Evolutionary conservation across 176 grass and related monocot genomes (phyloP), one percentile per base, ranked within the genome.

Genomic region (Oryza coarctata): DNA sequence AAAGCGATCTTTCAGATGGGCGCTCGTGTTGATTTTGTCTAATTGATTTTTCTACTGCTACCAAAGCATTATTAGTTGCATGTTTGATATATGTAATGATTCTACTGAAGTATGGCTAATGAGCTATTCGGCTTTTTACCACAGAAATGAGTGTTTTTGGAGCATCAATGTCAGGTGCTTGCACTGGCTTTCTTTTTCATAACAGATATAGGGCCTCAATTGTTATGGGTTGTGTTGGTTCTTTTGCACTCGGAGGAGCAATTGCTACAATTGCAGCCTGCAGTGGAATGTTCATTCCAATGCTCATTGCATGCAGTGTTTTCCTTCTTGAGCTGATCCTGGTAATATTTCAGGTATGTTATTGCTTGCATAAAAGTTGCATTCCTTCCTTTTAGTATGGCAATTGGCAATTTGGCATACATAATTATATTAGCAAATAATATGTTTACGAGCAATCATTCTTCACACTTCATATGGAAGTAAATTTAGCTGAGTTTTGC

Each of bases 211-310:
- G 81, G 65, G 90, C 96, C 85, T 93, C 96, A 3, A 64, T 95
- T 44, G 85, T 87, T 71, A 99, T 99, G 96, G 91, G 96, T 18
- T 72, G 75, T 66, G 88, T 87, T 50, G 96, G 96, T 67, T 93
- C 88, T 22, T 86, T 93, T 84, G 96, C 91, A 74, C 78, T 95
- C 1, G 96, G 96, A 82, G 96, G 87, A 87, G 96, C 96, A 43
- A 73, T 95, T 73, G 84, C 85, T 77, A 86, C 89, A 65, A 94
- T 99, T 82, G 91, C 96, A 82, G 80, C 93, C 55, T 95, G 88
- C 31, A 89, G 89, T 67, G 93, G 96, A 84, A 99, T 99, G 96
- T 94, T 99, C 72, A 83, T 95, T 58, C 96, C 96, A 7, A 84
- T 99, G 87, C 75, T 93, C 15, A 83, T 95, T 71, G 84, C 86